A percentile compares a stretch with the other conserved stretches of the same genome.
Evolutionary conservation across 2,329 filamentous ascomycete genomes (phyloP).

Genomic region (Arthrobotrys conoides): DNA sequence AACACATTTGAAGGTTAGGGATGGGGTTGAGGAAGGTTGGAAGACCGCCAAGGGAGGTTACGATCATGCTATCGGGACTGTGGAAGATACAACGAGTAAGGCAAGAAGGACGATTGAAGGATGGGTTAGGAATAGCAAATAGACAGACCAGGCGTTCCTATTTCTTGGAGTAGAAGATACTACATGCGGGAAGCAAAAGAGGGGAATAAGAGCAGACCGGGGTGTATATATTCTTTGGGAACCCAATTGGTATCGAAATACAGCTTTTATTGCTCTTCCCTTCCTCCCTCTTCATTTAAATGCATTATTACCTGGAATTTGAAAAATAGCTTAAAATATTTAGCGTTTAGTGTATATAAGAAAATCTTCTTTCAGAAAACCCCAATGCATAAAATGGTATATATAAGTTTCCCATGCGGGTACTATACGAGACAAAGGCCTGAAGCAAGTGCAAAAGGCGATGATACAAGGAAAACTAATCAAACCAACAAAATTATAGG

Average conservation of each 20-base stretch:
- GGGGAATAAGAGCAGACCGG: neutral
- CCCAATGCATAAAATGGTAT: slow-evolving; percentile 5
- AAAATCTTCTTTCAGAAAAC: neutral
- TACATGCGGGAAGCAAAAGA: neutral
- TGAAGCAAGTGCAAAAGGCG: neutral
- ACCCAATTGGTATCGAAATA: slow-evolving; percentile 18
- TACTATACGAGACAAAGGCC: neutral
- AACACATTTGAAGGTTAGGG: slow-evolving; percentile 80
- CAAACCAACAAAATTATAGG: neutral
- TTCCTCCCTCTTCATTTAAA: slow-evolving; percentile 5
- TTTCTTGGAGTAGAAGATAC: neutral
- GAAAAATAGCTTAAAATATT: slow-evolving; percentile 16
- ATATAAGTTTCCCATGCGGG: neutral
- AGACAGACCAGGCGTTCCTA: slow-evolving; percentile 15
- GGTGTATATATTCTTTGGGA: slow-evolving; percentile 23
- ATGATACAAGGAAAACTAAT: too few species aligned
- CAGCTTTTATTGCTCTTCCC: neutral
- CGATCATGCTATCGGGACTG: slow-evolving; percentile 77
- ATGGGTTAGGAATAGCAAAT: slow-evolving; percentile 86
- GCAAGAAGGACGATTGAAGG: slow-evolving; percentile 81
- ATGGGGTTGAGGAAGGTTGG: slow-evolving; percentile 78
- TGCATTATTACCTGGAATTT: slow-evolving; percentile 16
- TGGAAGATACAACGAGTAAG: slow-evolving; percentile 70
- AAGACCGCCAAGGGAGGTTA: slow-evolving; percentile 82
- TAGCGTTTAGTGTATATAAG: slow-evolving; percentile 34